Percentiles rank a stretch among this genome's conserved stretches.
Conservation (phyloP, 2,329 filamentous ascomycete species). For the Penicillium sclerotigenum region DNA sequence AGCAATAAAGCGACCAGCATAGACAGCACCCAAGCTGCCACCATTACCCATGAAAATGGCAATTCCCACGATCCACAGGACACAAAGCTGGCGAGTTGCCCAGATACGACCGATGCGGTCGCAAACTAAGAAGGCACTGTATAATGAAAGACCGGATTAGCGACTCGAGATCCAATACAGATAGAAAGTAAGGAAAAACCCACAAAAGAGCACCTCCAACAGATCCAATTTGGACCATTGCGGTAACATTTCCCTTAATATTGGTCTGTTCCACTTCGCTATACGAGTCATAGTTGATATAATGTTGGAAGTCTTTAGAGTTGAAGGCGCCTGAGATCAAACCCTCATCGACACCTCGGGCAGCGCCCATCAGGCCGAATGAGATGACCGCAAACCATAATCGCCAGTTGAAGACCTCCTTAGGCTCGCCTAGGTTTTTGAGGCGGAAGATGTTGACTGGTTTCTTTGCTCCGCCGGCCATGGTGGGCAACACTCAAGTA, state of each 20-base stretch:
- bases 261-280: slow-evolving; percentile 57
- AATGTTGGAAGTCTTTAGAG: slow-evolving; percentile 60
- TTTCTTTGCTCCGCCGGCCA: slow-evolving; percentile 47
- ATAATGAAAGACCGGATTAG: background rate
- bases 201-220: slow-evolving; percentile 66
- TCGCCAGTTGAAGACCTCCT: slow-evolving; percentile 71
- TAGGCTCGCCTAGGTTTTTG: slow-evolving; percentile 63
- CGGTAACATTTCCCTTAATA: slow-evolving; percentile 71
- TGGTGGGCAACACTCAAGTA: slow-evolving; percentile 13
- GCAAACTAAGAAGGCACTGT: slow-evolving; percentile 50
- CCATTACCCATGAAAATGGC: slow-evolving; percentile 45
- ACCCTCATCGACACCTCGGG: slow-evolving; percentile 76
- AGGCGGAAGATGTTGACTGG: slow-evolving; percentile 57
- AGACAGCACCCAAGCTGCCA: slow-evolving; percentile 40
- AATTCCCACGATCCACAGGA: slow-evolving; percentile 43
- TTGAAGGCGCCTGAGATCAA: slow-evolving; percentile 70
- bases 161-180: background rate
- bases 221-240: slow-evolving; percentile 78
- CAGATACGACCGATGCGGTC: slow-evolving; percentile 47
- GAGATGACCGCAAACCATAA: slow-evolving; percentile 73
- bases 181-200: slow-evolving; percentile 17
- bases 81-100: slow-evolving; percentile 41
- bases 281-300: slow-evolving; percentile 58
- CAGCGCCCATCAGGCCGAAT: slow-evolving; percentile 72
- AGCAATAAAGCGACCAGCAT: slow-evolving; percentile 46